Evolutionary conservation across 1,284 basidiomycete species (phyloP), one percentile per base, ranked within the genome.

Genomic region (Marasmius oreades): DNA sequence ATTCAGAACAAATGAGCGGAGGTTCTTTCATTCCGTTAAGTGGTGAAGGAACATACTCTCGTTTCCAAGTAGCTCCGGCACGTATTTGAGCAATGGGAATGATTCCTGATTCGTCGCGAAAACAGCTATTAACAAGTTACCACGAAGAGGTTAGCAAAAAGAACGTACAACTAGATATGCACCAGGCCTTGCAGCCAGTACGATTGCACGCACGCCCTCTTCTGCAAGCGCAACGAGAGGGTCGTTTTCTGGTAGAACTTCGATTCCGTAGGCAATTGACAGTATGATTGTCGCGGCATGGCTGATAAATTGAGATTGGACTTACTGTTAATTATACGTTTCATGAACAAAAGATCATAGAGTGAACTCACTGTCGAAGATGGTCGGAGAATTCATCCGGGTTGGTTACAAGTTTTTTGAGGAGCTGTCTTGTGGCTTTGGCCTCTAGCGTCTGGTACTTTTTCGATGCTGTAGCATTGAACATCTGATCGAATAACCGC

Each of bases 51-150:
- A 55, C 16, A 20, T 16, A 34, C 37, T 54, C 18, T 51, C 53
- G 34, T 5, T 47, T 46, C 42, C 33, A 45, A 36, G 33, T 16
- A 24, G 23, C 26, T 33, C 47, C n/a, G 55, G n/a, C 53, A 54
- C 58, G 69, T 63, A 18, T 47, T 61, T 37, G 60, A 61, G 43
- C 64, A 62, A 1, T 46, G 48, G 58, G 5, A 59, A 5, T 4
- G 33, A 18, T 18, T 63, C 62, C 39, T 42, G 16, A 7, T 7
- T 20, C n/a, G n/a, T n/a, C n/a, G n/a, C n/a, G n/a, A n/a, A n/a
- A n/a, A n/a, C n/a, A n/a, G n/a, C n/a, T n/a, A n/a, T n/a, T n/a
- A n/a, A n/a, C n/a, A n/a, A n/a, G n/a, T n/a, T n/a, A n/a, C n/a
- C n/a, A n/a, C n/a, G n/a, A n/a, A n/a, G n/a, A n/a, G n/a, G n/a